Evolutionary conservation across 2,329 filamentous ascomycete genomes (phyloP).

Genomic region (Ceratocystis cubensis): DNA sequence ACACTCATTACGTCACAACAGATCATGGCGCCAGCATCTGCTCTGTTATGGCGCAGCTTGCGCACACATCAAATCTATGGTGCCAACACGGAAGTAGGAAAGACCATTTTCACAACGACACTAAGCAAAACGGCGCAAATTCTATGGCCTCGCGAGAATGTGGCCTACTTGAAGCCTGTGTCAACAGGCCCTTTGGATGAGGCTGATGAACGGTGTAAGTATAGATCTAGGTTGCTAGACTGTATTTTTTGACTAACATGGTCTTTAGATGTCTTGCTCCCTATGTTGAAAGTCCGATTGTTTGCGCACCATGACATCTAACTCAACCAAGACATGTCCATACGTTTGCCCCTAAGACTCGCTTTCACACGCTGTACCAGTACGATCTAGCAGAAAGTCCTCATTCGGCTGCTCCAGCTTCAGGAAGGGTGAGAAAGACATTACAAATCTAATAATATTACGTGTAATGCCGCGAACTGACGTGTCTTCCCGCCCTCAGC

Average conservation of each 20-base stretch:
- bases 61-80: slow-evolving; percentile 66
- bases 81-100: slow-evolving; percentile 74
- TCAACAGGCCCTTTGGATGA: slow-evolving; percentile 61
- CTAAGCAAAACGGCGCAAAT: slow-evolving; percentile 50
- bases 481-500: slow-evolving; percentile 27
- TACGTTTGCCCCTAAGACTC: slow-evolving; percentile 42
- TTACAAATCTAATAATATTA: background rate
- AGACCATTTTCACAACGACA: slow-evolving; percentile 66
- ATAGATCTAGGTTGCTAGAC: background rate
- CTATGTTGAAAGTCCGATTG: background rate
- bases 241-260: background rate
- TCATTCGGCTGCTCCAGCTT: slow-evolving; percentile 52
- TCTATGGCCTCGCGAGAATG: slow-evolving; percentile 34
- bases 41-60: slow-evolving; percentile 55
- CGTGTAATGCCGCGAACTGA: background rate
- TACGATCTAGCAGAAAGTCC: slow-evolving; percentile 66
- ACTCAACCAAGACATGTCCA: slow-evolving; percentile 45
- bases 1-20: background rate
- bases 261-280: background rate
- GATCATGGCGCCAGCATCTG: slow-evolving; percentile 38
- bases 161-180: slow-evolving; percentile 66
- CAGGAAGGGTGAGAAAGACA: slow-evolving; percentile 31
- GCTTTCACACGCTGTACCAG: slow-evolving; percentile 49
- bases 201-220: slow-evolving; percentile 54
- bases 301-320: background rate